Evolutionary conservation across 257 asterid species (phyloP).

Genomic region (Sherardia arvensis): DNA sequence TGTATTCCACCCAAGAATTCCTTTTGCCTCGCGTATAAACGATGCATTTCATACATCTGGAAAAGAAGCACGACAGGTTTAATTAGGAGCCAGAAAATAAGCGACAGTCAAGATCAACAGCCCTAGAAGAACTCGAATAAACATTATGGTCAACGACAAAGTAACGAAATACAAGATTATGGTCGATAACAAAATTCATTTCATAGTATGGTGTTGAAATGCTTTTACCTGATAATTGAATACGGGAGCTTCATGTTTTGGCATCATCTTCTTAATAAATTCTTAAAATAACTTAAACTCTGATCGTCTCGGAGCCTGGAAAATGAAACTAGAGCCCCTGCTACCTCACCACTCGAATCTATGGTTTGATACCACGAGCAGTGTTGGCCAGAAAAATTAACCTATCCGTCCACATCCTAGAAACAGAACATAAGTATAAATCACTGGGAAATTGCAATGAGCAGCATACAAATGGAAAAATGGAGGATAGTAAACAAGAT

Average conservation of each 20-base stretch:
- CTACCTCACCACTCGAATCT: constrained; percentile 31
- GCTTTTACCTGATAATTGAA: constrained; percentile 61
- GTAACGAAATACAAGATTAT: background rate
- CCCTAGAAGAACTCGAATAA: background rate
- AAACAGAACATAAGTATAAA: background rate
- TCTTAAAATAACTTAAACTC: constrained; percentile 30
- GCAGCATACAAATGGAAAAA: background rate
- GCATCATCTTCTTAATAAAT: constrained; percentile 44
- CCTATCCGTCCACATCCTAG: constrained; percentile 27
- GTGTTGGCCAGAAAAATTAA: constrained; percentile 29
- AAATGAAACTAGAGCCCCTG: constrained; percentile 19
- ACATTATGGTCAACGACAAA: background rate
- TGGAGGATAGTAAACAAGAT: background rate
- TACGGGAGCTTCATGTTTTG: constrained; percentile 62
- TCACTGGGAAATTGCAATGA: background rate
- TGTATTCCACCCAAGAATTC: constrained; percentile 54
- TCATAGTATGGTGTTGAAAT: background rate
- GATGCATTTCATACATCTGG: constrained; percentile 75
- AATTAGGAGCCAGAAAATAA: background rate
- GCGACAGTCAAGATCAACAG: background rate
- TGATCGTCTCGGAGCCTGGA: constrained; percentile 20
- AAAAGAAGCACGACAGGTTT: constrained; percentile 3
- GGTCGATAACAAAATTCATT: background rate
- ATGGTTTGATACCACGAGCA: constrained; percentile 26
- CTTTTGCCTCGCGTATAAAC: constrained; percentile 49